These are phyloP conservation scores for Fusarium setosum DNA, from an alignment of 2,329 filamentous ascomycete genomes.

Conservation along the genomic window DNA sequence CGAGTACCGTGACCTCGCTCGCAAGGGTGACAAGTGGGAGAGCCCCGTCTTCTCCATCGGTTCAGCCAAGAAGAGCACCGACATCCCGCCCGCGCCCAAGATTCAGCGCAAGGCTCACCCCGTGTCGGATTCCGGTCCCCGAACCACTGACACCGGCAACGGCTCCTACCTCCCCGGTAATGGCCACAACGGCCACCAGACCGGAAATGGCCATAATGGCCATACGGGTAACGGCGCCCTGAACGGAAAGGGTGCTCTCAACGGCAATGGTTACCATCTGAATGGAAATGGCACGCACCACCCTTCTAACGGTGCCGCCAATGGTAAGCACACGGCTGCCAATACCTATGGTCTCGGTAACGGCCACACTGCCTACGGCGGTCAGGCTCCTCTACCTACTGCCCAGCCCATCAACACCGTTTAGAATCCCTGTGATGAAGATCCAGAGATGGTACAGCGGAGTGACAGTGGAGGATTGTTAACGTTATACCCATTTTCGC, in stretches of 20 bases:
- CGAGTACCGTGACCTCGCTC: conserved; percentile 89
- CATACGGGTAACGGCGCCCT: conserved; percentile 22
- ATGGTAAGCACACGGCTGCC: conserved; percentile 28
- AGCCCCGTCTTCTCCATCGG: conserved; percentile 94
- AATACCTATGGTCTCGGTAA: conserved; percentile 22
- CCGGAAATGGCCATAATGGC: not conserved
- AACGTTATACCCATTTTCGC: conserved; percentile 41
- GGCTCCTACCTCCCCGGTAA: conserved; percentile 31
- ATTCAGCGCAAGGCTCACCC: conserved; percentile 59
- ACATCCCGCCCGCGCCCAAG: conserved; percentile 72
- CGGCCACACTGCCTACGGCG: conserved; percentile 6
- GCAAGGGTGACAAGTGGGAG: conserved; percentile 93
- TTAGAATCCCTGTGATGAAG: conserved; percentile 21
- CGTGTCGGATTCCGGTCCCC: conserved; percentile 20
- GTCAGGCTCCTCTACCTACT: conserved; percentile 4
- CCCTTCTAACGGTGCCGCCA: conserved; percentile 23
- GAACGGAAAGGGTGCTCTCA: conserved; percentile 30
- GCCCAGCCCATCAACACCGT: conserved; percentile 31
- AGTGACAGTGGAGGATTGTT: conserved; percentile 19
- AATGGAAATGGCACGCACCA: conserved; percentile 26
- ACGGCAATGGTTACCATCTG: conserved; percentile 15
- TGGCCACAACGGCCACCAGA: conserved; percentile 21
- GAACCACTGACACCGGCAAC: conserved; percentile 21
- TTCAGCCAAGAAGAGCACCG: conserved; percentile 75
- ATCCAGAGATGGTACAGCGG: not conserved